A percentile compares a stretch with the other conserved stretches of the same genome.
Conservation (phyloP, 805 yeast genomes). For the Candida awuae region DNA sequence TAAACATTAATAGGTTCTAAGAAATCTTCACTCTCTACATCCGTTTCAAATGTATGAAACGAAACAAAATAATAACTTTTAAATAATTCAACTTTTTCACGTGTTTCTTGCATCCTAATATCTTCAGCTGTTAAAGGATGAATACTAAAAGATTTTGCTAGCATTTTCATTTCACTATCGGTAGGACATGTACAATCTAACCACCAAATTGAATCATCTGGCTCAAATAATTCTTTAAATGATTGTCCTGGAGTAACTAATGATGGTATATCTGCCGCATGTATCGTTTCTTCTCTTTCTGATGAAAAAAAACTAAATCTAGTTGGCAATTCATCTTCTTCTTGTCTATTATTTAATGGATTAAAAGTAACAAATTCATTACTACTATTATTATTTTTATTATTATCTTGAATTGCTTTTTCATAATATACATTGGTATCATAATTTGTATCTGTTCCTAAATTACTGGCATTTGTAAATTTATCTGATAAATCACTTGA, state of each 20-base stretch:
- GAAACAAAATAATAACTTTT: slow-evolving; percentile 87
- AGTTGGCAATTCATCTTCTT: slow-evolving; percentile 41
- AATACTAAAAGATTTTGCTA: slow-evolving; percentile 91
- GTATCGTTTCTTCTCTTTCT: slow-evolving; percentile 78
- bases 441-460: not conserved
- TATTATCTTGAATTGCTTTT: slow-evolving; percentile 8
- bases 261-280: slow-evolving; percentile 80
- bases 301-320: slow-evolving; percentile 79
- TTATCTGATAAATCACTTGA: slow-evolving; percentile 8
- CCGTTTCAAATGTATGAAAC: slow-evolving; percentile 93
- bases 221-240: slow-evolving; percentile 60
- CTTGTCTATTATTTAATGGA: slow-evolving; percentile 9
- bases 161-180: slow-evolving; percentile 85
- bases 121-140: slow-evolving; percentile 98
- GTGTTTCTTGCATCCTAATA: slow-evolving; percentile 90
- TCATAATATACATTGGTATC: slow-evolving; percentile 1
- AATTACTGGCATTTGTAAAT: not conserved
- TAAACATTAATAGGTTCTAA: slow-evolving; percentile 73
- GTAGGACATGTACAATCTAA: slow-evolving; percentile 90
- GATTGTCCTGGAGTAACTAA: slow-evolving; percentile 58
- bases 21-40: slow-evolving; percentile 72
- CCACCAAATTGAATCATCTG: slow-evolving; percentile 88
- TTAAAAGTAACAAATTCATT: slow-evolving; percentile 13
- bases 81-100: slow-evolving; percentile 94
- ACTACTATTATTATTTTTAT: not conserved